Percentiles rank a stretch among this genome's conserved stretches.
Evolutionary conservation across 2,329 filamentous ascomycete genomes (phyloP).

Genomic region (Aspergillaceae sp.): DNA sequence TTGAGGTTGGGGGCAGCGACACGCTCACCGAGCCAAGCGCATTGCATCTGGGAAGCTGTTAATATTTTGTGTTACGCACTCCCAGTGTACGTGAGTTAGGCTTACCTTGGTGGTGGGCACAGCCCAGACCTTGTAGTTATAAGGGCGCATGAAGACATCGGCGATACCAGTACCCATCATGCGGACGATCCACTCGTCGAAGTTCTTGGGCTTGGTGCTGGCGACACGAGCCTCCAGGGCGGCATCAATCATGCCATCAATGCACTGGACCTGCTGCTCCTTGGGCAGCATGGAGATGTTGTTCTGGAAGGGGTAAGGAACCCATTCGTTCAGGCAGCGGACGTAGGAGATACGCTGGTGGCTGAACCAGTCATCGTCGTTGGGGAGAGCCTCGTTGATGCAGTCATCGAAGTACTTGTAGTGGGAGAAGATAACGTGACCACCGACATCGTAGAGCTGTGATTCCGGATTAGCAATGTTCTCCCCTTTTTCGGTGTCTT

Average conservation of each 20-base stretch:
- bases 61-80: not conserved
- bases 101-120: conserved; percentile 91
- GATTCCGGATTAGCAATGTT: conserved; percentile 8
- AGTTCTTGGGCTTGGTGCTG: conserved; percentile 88
- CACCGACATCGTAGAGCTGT: conserved; percentile 95
- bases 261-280: conserved; percentile 89
- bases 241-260: conserved; percentile 93
- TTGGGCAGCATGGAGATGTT: conserved; percentile 98
- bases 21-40: conserved; percentile 95
- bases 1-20: conserved; percentile 96
- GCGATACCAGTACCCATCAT: conserved; percentile 85
- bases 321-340: conserved; percentile 92
- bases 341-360: conserved; percentile 99
- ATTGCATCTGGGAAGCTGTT: conserved; percentile 73
- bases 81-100: not conserved
- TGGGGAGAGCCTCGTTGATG: conserved; percentile 91
- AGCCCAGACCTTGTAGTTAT: conserved; percentile 99
- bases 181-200: conserved; percentile 96
- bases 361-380: conserved; percentile 89
- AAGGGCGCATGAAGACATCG: conserved; percentile 96
- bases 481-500: not conserved
- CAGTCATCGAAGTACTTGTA: conserved; percentile 99
- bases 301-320: conserved; percentile 99
- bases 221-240: conserved; percentile 77
- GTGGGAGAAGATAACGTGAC: conserved; percentile 98